These are phyloP conservation scores for Fusarium citri DNA, from an alignment of 2,329 filamentous ascomycete genomes.

Conservation along the genomic window DNA sequence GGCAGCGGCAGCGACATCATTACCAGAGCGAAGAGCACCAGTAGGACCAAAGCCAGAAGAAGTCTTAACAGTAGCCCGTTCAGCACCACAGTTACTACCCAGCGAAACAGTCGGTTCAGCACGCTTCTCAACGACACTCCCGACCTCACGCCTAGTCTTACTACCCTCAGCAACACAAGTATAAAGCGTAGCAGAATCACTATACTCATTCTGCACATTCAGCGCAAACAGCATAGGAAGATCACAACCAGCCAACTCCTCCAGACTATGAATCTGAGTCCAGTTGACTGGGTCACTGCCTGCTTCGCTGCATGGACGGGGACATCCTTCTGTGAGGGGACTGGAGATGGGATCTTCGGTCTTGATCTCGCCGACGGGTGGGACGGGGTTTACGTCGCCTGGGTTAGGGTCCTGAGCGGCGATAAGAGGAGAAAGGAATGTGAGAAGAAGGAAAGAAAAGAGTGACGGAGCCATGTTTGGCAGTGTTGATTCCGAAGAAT, in stretches of 20 bases:
- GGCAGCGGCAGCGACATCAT: slow-evolving; percentile 17
- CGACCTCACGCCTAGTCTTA: slow-evolving; percentile 22
- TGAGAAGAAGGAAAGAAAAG: slow-evolving; percentile 37
- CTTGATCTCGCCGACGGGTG: slow-evolving; percentile 39
- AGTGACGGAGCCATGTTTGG: slow-evolving; percentile 42
- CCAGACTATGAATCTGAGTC: slow-evolving; percentile 42
- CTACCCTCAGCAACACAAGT: slow-evolving; percentile 27
- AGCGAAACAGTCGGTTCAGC: slow-evolving; percentile 28
- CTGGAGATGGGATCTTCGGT: slow-evolving; percentile 42
- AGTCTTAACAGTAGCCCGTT: slow-evolving; percentile 29
- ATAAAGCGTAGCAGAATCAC: slow-evolving; percentile 42
- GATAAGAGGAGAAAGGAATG: slow-evolving; percentile 25
- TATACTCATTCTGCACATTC: slow-evolving; percentile 41
- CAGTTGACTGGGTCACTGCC: slow-evolving; percentile 41
- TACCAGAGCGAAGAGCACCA: slow-evolving; percentile 24
- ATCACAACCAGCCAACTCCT: slow-evolving; percentile 32
- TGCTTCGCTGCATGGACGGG: slow-evolving; percentile 32
- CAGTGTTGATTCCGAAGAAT: background rate
- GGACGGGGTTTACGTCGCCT: slow-evolving; percentile 38
- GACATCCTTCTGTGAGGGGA: slow-evolving; percentile 42
- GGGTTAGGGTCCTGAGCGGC: slow-evolving; percentile 22
- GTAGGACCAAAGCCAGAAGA: slow-evolving; percentile 13
- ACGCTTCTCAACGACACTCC: slow-evolving; percentile 19
- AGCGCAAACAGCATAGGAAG: slow-evolving; percentile 40
- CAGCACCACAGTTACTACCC: slow-evolving; percentile 40